Evolutionary conservation across 768 basidiomycete genomes (phyloP), one percentile per base, ranked within the genome.

Genomic region (Boletus bicolor): DNA sequence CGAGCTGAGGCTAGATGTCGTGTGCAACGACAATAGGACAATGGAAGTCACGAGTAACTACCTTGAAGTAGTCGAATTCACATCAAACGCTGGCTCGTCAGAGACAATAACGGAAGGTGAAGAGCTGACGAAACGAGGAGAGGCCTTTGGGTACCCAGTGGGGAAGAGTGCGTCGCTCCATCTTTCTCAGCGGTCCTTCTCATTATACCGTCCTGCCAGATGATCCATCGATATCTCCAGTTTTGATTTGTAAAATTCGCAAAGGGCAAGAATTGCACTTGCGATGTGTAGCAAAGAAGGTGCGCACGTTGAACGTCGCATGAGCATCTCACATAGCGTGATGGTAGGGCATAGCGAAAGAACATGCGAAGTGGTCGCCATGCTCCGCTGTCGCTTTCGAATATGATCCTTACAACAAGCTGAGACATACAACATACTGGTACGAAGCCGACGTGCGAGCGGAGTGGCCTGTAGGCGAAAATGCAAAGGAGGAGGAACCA

Each of bases 341-440:
- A 21, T 43, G 36, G n/a, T 65, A 98, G 96, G 96, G 96, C 41
- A 87, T 97, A 56, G 93, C 96, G 4, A 98, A 98, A 77, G 93
- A 97, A 70, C 97, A 99, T 68, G 94, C 97, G 12, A 99, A 99
- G 75, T 99, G 96, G 93, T 96, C 93, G 0, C 96, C 97, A 12
- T 91, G 94, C 57, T 90, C 93, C 2, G 93, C 97, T 8, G 87
- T 99, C 17, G 84, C 87, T 8, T 98, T 96, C 61, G 97, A 99
- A 75, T 99, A 99, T 60, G 97, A 99, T 72, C 97, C 97, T 12
- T 82, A 98, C 77, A 99, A 99, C 76, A 93, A 93, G 71, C 79
- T 99, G 34, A 85, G 94, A 51, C 97, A 99, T 73, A 98, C 97
- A 4, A 85, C 89, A 3, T 85, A 97, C 72, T 98, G 97, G 97